Evolutionary conservation across 352 stramenopile species (phyloP).

Genomic region (Phytophthora sp.): DNA sequence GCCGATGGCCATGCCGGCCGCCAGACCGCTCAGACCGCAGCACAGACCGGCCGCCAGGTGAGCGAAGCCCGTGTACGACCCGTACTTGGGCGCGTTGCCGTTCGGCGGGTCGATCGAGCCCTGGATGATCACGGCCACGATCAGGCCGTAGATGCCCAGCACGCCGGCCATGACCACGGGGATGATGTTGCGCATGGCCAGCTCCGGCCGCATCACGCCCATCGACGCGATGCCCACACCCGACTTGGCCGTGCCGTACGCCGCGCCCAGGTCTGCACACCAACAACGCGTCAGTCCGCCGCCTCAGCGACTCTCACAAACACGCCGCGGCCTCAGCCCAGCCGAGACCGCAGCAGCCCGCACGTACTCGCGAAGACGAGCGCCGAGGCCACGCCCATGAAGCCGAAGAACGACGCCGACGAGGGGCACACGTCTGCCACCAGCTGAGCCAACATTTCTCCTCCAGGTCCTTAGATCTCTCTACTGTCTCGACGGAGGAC

Average conservation of each 20-base stretch:
- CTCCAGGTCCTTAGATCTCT: too few species aligned
- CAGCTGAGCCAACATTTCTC: conserved; percentile 56
- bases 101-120: conserved; percentile 88
- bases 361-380: conserved; percentile 78
- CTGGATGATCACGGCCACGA: conserved; percentile 95
- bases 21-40: conserved; percentile 93
- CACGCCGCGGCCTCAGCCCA: too few species aligned
- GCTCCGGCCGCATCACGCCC: conserved; percentile 95
- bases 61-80: conserved; percentile 94
- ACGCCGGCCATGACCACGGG: conserved; percentile 99
- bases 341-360: too few species aligned
- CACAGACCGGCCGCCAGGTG: conserved; percentile 95
- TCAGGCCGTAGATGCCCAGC: conserved; percentile 96
- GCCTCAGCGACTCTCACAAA: too few species aligned
- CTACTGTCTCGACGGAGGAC: too few species aligned
- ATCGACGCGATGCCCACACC: conserved; percentile 97
- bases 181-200: conserved; percentile 99
- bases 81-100: conserved; percentile 82
- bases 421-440: conserved; percentile 96
- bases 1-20: conserved; percentile 95
- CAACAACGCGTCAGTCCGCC: too few species aligned
- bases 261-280: conserved; percentile 92
- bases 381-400: conserved; percentile 97
- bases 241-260: conserved; percentile 98
- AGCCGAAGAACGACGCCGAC: conserved; percentile 99